Percentiles rank a stretch among this genome's conserved stretches.
Evolutionary conservation across 371 early-diverging fungal species (phyloP).

Genomic region (Mortierella sp.): DNA sequence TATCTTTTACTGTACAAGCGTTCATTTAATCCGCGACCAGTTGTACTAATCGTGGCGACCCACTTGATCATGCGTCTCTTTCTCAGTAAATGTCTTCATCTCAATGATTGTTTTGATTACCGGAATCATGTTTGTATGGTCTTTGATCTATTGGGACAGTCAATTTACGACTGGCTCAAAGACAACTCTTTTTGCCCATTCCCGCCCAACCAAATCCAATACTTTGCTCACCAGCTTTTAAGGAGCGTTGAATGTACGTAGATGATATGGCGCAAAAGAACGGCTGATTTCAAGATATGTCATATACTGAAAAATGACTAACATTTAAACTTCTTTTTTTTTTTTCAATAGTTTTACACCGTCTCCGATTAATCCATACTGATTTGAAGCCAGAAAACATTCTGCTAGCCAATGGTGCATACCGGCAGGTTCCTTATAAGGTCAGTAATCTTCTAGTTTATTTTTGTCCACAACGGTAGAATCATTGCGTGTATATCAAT

Average conservation of each 20-base stretch:
- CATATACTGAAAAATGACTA: not conserved
- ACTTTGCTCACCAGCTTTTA: constrained; percentile 84
- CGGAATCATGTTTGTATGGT: constrained; percentile 97
- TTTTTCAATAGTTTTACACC: constrained; percentile 76
- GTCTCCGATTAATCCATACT: constrained; percentile 87
- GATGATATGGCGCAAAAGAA: not conserved
- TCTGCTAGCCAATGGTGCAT: constrained; percentile 65
- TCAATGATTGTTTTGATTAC: constrained; percentile 85
- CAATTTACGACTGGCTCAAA: constrained; percentile 95
- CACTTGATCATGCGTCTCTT: not conserved
- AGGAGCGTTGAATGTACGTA: constrained; percentile 77
- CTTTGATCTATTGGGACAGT: constrained; percentile 90
- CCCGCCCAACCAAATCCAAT: constrained; percentile 85
- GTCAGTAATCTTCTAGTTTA: constrained; percentile 12
- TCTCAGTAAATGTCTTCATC: constrained; percentile 64
- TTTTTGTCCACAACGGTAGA: not conserved
- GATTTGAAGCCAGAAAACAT: constrained; percentile 96
- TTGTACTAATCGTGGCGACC: not conserved
- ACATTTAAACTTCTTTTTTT: not conserved
- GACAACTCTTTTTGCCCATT: constrained; percentile 90
- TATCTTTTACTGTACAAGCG: not conserved
- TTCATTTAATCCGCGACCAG: not conserved
- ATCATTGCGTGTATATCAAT: not conserved
- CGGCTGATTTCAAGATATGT: not conserved
- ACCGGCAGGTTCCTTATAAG: constrained; percentile 41